Percentiles rank a stretch among this genome's conserved stretches.
Conservation (phyloP, 2,329 filamentous ascomycete species). For the Penicillium frequentans region DNA sequence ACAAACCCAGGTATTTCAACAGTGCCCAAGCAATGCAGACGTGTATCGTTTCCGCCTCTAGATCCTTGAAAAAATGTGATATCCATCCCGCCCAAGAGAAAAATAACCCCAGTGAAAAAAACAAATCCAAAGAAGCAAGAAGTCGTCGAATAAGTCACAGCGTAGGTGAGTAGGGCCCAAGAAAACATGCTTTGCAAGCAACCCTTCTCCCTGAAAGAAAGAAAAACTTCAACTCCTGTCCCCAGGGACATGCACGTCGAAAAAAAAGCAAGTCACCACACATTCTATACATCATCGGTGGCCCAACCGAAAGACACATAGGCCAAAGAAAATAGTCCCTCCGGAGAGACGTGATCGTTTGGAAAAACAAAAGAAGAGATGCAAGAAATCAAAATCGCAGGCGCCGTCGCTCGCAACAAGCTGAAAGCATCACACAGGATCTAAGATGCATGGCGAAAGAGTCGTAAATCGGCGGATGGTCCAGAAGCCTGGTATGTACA, state of each 20-base stretch:
- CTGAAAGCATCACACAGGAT: conserved; percentile 35
- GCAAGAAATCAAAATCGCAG: conserved; percentile 39
- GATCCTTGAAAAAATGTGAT: conserved; percentile 37
- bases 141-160: conserved; percentile 26
- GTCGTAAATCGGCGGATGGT: conserved; percentile 34
- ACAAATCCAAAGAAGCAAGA: conserved; percentile 27
- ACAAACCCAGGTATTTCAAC: conserved; percentile 33
- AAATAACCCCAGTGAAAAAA: conserved; percentile 23
- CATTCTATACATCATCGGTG: conserved; percentile 43
- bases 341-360: conserved; percentile 38
- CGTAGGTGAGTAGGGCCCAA: conserved; percentile 28
- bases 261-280: conserved; percentile 34
- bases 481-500: conserved; percentile 33
- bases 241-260: conserved; percentile 34
- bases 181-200: conserved; percentile 21
- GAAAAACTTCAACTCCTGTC: conserved; percentile 38
- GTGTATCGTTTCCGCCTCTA: conserved; percentile 48
- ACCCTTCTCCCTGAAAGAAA: conserved; percentile 21
- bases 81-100: conserved; percentile 35
- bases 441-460: conserved; percentile 33
- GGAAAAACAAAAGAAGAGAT: conserved; percentile 24
- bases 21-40: conserved; percentile 45
- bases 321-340: conserved; percentile 35
- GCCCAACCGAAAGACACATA: conserved; percentile 25
- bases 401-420: conserved; percentile 45